Evolutionary conservation across 1,139 yeast species (phyloP), one percentile per base, ranked within the genome.

Genomic region (Candida sanyaensis): DNA sequence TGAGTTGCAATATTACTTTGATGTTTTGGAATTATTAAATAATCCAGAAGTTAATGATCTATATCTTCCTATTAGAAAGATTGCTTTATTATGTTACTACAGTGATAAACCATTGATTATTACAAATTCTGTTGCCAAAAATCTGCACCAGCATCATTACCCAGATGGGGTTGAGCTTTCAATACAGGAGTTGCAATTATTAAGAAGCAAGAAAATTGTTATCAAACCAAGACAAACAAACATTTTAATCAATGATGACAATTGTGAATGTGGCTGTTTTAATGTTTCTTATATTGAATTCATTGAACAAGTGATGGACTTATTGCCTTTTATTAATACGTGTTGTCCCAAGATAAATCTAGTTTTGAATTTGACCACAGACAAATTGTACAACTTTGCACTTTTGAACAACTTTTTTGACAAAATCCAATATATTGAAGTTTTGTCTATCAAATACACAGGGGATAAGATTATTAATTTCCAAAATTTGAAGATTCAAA

Each of bases 151-250:
- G 12, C 42, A 33, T 10, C 11, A 36, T 13, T 12, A 37, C 37
- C 30, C 24, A 28, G 38, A 41, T 6, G 27, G 26, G 9, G 37
- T 50, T 3, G 29, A 38, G 7, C 38, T 42, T 5, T 29, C 43
- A 26, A 7, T 40, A 10, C 21, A 37, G 3, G 47, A 51, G 23
- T 45, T 65, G 11, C 39, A 54, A 13, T 59, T 59, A 45, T 48
- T 65, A 41, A 50, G 54, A 9, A 33, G 28, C 1, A 47, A 59
- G 42, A 46, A 50, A n/a, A 49, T 65, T 8, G 44, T 50, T 31
- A 60, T 64, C 9, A 47, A 53, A 30, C 69, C 70, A 2, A 50
- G 44, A 17, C 55, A 55, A 11, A 51, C 65, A 27, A 44, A 60
- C 5, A 49, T 58, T 12, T 48, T 58, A 6, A 40, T 47, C 17